Base-by-base conservation (phyloP, 176 grass and related monocot species). In the Poa pratensis region DNA sequence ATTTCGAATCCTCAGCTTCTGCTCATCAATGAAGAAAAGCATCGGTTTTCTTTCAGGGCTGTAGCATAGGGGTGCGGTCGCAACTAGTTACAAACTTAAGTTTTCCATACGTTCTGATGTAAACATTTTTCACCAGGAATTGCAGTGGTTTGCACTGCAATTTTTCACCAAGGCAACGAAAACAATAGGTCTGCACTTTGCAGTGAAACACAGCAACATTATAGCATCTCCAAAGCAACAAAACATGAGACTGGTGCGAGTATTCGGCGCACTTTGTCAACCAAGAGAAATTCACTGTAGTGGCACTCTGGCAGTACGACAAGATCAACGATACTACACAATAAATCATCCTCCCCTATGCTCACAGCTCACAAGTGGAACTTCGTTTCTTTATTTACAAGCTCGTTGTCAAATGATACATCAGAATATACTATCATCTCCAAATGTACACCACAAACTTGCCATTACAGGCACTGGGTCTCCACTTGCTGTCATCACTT, bases 381-480 rank as follows among this genome's bases (percentile, higher is more conserved):
- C 68, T 81, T 48, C 12, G 9, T 81, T 59, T 76, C 81, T 75
- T 87, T 80, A 87, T 87, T 91, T 81, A 84, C 89, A 91, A 54
- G 23, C 17, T 54, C 52, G 42, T 22, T 1, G 62, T 61, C 28
- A 70, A 71, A 81, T 24, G 27, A 62, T 87, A 63, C 69, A 87
- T 63, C 61, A 32, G 22, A 87, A 80, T 54, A 61, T 63, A 89
- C 22, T 16, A 69, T 7, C 40, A 51, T 54, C 42, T 34, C 6
- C 14, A 35, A 70, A 37, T 22, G 16, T 75, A 34, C 39, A 10
- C 52, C 63, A 78, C 67, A 84, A 80, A 80, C 50, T 22, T 35
- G 40, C 39, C 51, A 34, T 53, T 66, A 69, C 27, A 84, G 69
- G 69, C 68, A 84, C 49, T 30, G 27, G 51, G 22, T 54, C 74